Conservation (phyloP, 2,329 filamentous ascomycete genomes). For the Didymella keratinophila region DNA sequence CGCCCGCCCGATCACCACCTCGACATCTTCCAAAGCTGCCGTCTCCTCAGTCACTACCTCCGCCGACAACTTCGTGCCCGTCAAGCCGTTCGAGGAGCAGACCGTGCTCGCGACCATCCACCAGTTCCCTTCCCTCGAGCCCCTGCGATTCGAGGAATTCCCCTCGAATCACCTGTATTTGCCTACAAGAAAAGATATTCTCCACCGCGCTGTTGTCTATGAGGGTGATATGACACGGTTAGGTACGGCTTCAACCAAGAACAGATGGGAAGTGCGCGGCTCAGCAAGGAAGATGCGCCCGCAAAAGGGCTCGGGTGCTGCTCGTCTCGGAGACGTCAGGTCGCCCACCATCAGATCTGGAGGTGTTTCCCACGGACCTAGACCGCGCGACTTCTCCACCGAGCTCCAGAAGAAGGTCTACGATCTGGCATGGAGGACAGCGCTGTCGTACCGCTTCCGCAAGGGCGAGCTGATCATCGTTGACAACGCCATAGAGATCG, state of each 20-base stretch:
- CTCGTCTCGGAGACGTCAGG: slow-evolving; percentile 82
- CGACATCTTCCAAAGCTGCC: slow-evolving; percentile 62
- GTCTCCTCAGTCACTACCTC: slow-evolving; percentile 54
- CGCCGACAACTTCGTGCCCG: slow-evolving; percentile 48
- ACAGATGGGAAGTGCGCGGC: slow-evolving; percentile 79
- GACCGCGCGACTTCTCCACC: slow-evolving; percentile 89
- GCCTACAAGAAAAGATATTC: slow-evolving; percentile 86
- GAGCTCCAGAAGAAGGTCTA: slow-evolving; percentile 87
- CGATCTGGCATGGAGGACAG: slow-evolving; percentile 93
- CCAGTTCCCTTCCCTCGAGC: slow-evolving; percentile 88
- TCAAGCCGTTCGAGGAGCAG: slow-evolving; percentile 48
- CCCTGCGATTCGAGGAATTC: slow-evolving; percentile 78
- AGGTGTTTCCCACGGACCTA: slow-evolving; percentile 88
- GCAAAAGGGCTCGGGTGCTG: slow-evolving; percentile 85
- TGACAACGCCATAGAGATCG: slow-evolving; percentile 77
- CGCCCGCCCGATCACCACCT: slow-evolving; percentile 48
- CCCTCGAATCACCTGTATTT: slow-evolving; percentile 83
- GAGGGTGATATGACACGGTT: slow-evolving; percentile 84
- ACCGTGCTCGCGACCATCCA: slow-evolving; percentile 85
- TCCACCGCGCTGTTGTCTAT: slow-evolving; percentile 90
- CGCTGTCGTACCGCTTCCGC: slow-evolving; percentile 88
- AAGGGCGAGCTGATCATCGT: slow-evolving; percentile 87
- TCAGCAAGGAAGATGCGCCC: slow-evolving; percentile 81
- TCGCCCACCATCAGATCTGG: slow-evolving; percentile 84
- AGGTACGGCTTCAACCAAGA: slow-evolving; percentile 71